Evolutionary conservation across 805 yeast genomes (phyloP).

Genomic region (Clavispora phyllophila): DNA sequence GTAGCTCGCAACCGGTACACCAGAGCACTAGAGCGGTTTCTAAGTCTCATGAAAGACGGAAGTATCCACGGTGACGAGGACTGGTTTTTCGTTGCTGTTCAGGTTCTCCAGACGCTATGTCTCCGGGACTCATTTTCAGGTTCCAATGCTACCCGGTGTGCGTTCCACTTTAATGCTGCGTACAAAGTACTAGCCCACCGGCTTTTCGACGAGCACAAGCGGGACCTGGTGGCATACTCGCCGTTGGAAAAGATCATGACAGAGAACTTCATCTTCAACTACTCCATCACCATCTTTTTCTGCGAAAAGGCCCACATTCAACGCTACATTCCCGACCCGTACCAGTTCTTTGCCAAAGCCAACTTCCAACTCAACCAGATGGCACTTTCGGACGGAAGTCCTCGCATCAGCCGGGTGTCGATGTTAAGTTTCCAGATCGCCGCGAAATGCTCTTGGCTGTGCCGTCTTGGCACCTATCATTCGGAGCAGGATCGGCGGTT

Average conservation of each 20-base stretch:
- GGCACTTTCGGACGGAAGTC: conserved; percentile 4
- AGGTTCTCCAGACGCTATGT: conserved; percentile 12
- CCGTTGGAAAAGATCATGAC: conserved; percentile 10
- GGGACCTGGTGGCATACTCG: background rate
- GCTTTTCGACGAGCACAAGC: background rate
- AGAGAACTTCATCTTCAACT: conserved; percentile 14
- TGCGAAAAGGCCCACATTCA: conserved; percentile 9
- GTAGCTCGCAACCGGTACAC: conserved; percentile 9
- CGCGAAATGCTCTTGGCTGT: conserved; percentile 16
- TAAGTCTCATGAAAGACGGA: conserved; percentile 5
- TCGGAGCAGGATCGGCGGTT: background rate
- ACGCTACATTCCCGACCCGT: conserved; percentile 11
- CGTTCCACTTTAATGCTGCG: conserved; percentile 14
- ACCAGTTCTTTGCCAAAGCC: conserved; percentile 6
- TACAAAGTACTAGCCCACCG: conserved; percentile 3
- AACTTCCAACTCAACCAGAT: conserved; percentile 4
- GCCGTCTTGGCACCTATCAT: conserved; percentile 10
- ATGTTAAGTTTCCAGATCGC: conserved; percentile 14
- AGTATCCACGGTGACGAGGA: conserved; percentile 7
- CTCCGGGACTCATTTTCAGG: conserved; percentile 9
- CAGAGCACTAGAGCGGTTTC: conserved; percentile 6
- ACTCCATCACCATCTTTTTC: conserved; percentile 12
- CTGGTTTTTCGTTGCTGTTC: conserved; percentile 16
- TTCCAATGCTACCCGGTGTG: conserved; percentile 13
- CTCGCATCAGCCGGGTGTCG: conserved; percentile 6